Evolutionary conservation across 202 grass and related monocot genomes (phyloP), one percentile per base, ranked within the genome.

Genomic region (Carex sylvatica): DNA sequence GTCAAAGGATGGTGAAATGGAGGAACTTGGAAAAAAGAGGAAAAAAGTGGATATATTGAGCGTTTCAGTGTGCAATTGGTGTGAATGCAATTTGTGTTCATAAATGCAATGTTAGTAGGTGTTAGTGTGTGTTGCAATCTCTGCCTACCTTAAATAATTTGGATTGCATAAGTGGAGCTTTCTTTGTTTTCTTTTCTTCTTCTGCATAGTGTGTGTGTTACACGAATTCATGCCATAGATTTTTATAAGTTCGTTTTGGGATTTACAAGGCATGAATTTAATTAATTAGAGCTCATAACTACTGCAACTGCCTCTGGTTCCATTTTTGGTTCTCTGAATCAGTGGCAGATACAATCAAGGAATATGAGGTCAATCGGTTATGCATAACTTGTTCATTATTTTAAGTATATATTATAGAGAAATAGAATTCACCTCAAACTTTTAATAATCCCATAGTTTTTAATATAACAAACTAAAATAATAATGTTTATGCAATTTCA

Each of bases 71-170:
- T 73, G 70, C 44, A 74, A 52, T 26, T 52, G 4, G 12, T 40
- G 44, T 73, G 70, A 51, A 47, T 73, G 20, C 20, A 28, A 15
- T 30, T 13, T 74, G 46, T 46, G 13, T 74, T 74, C 70, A 74
- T 74, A 74, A 74, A 74, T 74, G 46, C 70, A 74, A 30, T 74
- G 69, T 49, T 19, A 47, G 69, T 24, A 49, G 69, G 40, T 49
- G 19, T 40, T 72, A 72, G 3, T 72, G 69, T 72, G 69, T 68
- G 14, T 68, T 68, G 65, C 65, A 68, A 68, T 35, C 69, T 20
- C 42, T 74, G 44, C 70, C 42, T 28, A 12, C 44, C 70, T 40
- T 68, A 2, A 67, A 16, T 64, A 13, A 24, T 13, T 64, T 13
- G 14, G 23, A 64, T 28, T 64, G 18, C 46, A 49, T 11, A 12